Evolutionary conservation across 2,329 filamentous ascomycete species (phyloP).

Genomic region (Xylaria polymorpha): DNA sequence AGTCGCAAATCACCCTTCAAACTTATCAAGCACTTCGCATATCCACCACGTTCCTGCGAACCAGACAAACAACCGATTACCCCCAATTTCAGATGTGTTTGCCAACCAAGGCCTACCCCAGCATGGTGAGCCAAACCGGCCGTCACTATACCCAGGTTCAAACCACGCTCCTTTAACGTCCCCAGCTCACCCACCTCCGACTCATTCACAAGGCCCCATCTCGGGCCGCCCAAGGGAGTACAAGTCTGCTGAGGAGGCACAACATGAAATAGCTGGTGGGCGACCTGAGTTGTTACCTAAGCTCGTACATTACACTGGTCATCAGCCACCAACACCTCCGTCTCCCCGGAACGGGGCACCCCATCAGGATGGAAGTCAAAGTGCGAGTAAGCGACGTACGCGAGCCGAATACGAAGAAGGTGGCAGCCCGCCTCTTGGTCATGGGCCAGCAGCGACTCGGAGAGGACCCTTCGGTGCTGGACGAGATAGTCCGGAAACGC

Average conservation of each 20-base stretch:
- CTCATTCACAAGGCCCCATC: conserved; percentile 61
- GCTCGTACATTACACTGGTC: conserved; percentile 93
- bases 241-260: conserved; percentile 94
- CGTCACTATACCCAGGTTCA: conserved; percentile 69
- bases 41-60: conserved; percentile 90
- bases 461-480: conserved; percentile 83
- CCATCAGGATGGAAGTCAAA: conserved; percentile 64
- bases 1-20: conserved; percentile 82
- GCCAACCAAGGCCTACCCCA: conserved; percentile 75
- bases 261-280: conserved; percentile 89
- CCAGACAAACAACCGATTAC: conserved; percentile 91
- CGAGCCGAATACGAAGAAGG: conserved; percentile 96
- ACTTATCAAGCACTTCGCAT: conserved; percentile 84
- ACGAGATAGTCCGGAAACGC: conserved; percentile 83
- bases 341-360: conserved; percentile 72
- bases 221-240: conserved; percentile 82
- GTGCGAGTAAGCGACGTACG: conserved; percentile 76
- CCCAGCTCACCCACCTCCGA: conserved; percentile 75
- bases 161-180: conserved; percentile 78
- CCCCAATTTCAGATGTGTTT: conserved; percentile 95
- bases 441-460: conserved; percentile 71
- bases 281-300: conserved; percentile 91
- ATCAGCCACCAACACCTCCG: conserved; percentile 91
- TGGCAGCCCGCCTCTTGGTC: conserved; percentile 81
- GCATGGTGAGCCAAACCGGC: conserved; percentile 65